These are phyloP conservation scores for Achaetomium macrosporum DNA, from an alignment of 2,329 filamentous ascomycete genomes.

Conservation along the genomic window DNA sequence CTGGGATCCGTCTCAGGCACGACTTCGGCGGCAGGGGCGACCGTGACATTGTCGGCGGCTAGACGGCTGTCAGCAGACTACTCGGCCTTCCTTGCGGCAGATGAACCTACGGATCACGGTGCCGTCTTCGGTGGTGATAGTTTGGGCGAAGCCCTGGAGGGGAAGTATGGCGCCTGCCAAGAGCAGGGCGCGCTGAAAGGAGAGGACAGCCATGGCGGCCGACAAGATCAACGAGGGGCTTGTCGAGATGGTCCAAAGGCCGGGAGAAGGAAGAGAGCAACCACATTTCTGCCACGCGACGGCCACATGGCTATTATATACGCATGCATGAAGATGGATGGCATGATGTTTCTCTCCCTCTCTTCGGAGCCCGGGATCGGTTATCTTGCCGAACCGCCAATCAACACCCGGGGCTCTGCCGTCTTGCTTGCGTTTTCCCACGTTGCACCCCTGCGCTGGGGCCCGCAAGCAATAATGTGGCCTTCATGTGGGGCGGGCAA, in stretches of 20 bases:
- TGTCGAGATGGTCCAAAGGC: constrained; percentile 11
- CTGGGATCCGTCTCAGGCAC: not conserved
- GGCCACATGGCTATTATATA: constrained; percentile 7
- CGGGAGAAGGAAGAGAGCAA: not conserved
- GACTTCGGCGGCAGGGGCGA: constrained; percentile 17
- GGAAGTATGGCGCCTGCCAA: constrained; percentile 15
- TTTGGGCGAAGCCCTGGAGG: constrained; percentile 18
- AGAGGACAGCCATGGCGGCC: constrained; percentile 16
- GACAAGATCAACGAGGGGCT: constrained; percentile 17
- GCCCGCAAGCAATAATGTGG: constrained; percentile 1
- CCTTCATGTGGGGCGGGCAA: not conserved
- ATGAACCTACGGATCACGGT: constrained; percentile 16
- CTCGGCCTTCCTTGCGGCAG: not conserved
- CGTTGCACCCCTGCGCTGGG: constrained; percentile 6
- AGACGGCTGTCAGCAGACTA: not conserved
- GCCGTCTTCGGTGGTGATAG: constrained; percentile 18
- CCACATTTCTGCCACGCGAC: constrained; percentile 7
- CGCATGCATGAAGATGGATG: no score
- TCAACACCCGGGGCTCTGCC: not conserved
- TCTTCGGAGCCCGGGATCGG: constrained; percentile 4
- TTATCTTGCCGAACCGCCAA: constrained; percentile 9
- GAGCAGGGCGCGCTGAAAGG: constrained; percentile 17
- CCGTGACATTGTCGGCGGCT: constrained; percentile 19
- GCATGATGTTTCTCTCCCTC: not conserved
- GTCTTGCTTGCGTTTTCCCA: not conserved